These are phyloP conservation scores for Sphagnum contortum DNA, from an alignment of 225 moss, liverwort and hornwort species.

Conservation along the genomic window DNA sequence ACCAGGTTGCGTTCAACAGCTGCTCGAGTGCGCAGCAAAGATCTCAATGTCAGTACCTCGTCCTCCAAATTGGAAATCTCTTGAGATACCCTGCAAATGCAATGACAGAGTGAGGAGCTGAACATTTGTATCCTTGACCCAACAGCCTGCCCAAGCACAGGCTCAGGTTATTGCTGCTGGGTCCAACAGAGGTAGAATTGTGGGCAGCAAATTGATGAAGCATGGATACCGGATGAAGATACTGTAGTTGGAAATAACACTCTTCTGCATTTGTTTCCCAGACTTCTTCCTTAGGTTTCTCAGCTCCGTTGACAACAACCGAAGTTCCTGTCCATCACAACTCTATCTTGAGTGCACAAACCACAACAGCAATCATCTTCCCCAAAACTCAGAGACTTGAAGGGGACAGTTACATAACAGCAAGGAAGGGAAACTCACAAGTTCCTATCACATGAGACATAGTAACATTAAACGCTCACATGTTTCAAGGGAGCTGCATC, in stretches of 20 bases:
- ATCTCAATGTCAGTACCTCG: constrained; percentile 81
- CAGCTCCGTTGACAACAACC: constrained; percentile 79
- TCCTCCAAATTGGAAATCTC: constrained; percentile 94
- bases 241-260: constrained; percentile 92
- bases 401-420: background rate
- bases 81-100: constrained; percentile 57
- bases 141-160: too few species aligned
- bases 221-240: constrained; percentile 71
- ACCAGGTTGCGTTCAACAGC: constrained; percentile 71
- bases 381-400: background rate
- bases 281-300: constrained; percentile 88
- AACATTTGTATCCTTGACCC: too few species aligned
- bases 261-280: constrained; percentile 96
- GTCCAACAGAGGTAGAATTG: too few species aligned
- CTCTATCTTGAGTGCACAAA: background rate
- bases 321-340: constrained; percentile 42
- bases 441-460: too few species aligned
- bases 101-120: too few species aligned
- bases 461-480: too few species aligned
- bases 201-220: background rate
- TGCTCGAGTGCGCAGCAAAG: constrained; percentile 73
- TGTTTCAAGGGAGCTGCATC: too few species aligned
- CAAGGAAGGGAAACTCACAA: too few species aligned
- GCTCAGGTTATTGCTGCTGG: too few species aligned
- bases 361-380: too few species aligned